Evolutionary conservation across 1,284 basidiomycete genomes (phyloP).

Genomic region (Leccinum ponderosum): DNA sequence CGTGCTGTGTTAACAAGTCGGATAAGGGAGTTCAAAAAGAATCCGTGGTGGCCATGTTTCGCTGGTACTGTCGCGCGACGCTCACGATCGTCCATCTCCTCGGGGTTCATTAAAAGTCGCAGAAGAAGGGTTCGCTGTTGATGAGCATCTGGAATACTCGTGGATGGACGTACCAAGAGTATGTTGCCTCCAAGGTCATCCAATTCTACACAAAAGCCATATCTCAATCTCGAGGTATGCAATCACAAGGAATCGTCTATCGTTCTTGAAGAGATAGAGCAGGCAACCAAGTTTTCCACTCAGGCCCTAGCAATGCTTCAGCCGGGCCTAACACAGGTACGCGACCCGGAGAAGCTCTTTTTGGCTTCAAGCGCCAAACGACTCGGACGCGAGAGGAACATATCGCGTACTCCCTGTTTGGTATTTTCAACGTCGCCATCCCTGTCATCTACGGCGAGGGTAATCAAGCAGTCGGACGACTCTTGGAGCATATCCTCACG

Average conservation of each 20-base stretch:
- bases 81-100: not conserved
- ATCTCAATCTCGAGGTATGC: too few relatives aligned
- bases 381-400: too few relatives aligned
- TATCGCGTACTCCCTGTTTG: too few relatives aligned
- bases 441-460: too few relatives aligned
- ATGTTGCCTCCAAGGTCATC: not conserved
- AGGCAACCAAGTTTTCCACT: not conserved
- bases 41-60: not conserved
- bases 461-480: too few relatives aligned
- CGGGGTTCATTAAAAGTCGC: not conserved
- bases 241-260: conserved; percentile 48
- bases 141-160: not conserved
- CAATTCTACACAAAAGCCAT: too few relatives aligned
- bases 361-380: too few relatives aligned
- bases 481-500: too few relatives aligned
- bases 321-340: not conserved
- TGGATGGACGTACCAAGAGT: not conserved
- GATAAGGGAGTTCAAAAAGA: not conserved
- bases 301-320: not conserved
- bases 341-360: not conserved
- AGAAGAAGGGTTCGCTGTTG: not conserved
- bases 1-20: not conserved
- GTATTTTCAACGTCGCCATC: too few relatives aligned
- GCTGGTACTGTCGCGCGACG: not conserved
- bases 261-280: not conserved